Percentiles rank a stretch among this genome's conserved stretches.
Evolutionary conservation across 441 rosid species (phyloP).

Genomic region (Bruguiera hainesii): DNA sequence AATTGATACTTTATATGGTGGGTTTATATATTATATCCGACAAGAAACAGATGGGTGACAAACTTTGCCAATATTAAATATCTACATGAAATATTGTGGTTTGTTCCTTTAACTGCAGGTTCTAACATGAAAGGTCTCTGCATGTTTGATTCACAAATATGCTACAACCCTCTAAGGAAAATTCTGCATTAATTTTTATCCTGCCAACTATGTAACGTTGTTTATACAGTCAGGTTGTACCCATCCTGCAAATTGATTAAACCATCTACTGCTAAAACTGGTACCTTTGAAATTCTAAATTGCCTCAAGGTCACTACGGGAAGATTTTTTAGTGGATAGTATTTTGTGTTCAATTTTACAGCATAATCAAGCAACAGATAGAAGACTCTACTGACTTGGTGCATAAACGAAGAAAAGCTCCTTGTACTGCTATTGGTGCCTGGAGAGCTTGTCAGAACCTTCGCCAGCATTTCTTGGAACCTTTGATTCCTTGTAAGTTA

Average conservation of each 20-base stretch:
- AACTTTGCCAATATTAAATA: too few relatives aligned
- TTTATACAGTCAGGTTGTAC: too few relatives aligned
- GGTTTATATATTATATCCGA: neutral
- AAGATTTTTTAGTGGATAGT: constrained; percentile 1
- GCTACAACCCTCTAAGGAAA: too few relatives aligned
- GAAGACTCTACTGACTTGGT: constrained; percentile 65
- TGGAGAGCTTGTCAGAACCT: constrained; percentile 41
- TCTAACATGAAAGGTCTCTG: too few relatives aligned
- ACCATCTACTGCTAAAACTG: too few relatives aligned
- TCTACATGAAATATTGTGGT: neutral
- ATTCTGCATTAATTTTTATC: too few relatives aligned
- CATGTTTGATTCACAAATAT: too few relatives aligned
- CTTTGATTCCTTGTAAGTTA: constrained; percentile 66
- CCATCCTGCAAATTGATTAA: too few relatives aligned
- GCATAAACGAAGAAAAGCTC: constrained; percentile 47
- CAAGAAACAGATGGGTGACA: neutral
- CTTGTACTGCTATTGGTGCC: constrained; percentile 37
- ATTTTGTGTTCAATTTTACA: constrained; percentile 31
- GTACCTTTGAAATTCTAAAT: too few relatives aligned
- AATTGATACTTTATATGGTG: neutral
- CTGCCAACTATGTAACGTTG: too few relatives aligned
- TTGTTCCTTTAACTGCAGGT: neutral
- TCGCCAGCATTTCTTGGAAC: constrained; percentile 41
- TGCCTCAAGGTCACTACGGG: too few relatives aligned
- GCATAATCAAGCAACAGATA: constrained; percentile 48